Evolutionary conservation across 106 monocot species (phyloP).

Genomic region (Platanthera guangdongensis): DNA sequence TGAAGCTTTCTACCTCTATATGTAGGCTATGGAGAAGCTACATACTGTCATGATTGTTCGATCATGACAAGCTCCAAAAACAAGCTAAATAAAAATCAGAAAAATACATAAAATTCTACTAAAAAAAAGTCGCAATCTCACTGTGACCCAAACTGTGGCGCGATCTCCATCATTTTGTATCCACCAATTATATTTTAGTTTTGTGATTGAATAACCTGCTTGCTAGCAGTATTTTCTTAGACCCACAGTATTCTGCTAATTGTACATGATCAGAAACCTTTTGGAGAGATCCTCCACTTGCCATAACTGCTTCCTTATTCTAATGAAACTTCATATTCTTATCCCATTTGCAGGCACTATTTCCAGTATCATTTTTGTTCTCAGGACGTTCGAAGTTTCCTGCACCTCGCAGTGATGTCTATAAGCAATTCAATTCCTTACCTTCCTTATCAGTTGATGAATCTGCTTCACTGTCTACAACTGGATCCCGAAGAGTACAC

Average conservation of each 20-base stretch:
- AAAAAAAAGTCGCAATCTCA: too few species aligned
- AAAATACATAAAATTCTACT: too few species aligned
- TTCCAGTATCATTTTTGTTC: slow-evolving; percentile 75
- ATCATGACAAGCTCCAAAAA: too few species aligned
- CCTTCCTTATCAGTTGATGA: slow-evolving; percentile 41
- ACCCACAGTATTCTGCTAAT: background rate
- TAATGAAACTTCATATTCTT: background rate
- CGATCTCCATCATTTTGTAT: too few species aligned
- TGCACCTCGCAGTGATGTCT: slow-evolving; percentile 37
- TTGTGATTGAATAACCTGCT: background rate
- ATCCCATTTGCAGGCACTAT: slow-evolving; percentile 49
- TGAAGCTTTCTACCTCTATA: too few species aligned
- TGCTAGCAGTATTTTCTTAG: background rate
- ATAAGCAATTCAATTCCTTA: slow-evolving; percentile 42
- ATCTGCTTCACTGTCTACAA: slow-evolving; percentile 11
- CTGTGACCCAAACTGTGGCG: too few species aligned
- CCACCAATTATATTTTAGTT: background rate
- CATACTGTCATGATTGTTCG: too few species aligned
- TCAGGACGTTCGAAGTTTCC: slow-evolving; percentile 75
- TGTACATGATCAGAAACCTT: too few species aligned
- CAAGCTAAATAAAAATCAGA: too few species aligned
- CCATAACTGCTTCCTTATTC: background rate
- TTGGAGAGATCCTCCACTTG: background rate
- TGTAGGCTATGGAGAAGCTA: too few species aligned
- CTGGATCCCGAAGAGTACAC: slow-evolving; percentile 46